Evolutionary conservation across 352 stramenopile genomes (phyloP).

Genomic region (Phytophthora cajani): DNA sequence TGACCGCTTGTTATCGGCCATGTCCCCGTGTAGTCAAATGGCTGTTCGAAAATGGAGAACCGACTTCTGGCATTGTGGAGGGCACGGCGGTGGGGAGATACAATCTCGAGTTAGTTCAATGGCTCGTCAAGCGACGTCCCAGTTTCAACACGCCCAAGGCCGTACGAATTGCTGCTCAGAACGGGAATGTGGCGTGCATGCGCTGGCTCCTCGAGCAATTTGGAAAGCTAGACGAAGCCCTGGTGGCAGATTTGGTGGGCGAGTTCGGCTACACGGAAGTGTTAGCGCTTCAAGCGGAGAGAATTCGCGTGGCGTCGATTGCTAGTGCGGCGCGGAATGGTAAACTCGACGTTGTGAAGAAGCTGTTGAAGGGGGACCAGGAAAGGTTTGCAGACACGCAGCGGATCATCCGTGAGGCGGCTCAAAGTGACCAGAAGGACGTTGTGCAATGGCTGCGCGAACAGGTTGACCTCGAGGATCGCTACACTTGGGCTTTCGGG

Average conservation of each 20-base stretch:
- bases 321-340: background rate
- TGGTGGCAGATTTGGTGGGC: background rate
- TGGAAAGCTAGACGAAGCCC: background rate
- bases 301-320: background rate
- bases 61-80: background rate
- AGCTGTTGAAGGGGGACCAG: no score
- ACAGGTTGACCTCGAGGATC: no score
- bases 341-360: background rate
- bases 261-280: constrained; percentile 1
- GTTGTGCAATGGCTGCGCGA: no score
- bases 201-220: constrained; percentile 1
- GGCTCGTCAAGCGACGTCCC: background rate
- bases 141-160: background rate
- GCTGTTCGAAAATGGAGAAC: background rate
- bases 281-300: background rate
- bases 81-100: background rate
- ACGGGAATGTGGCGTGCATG: background rate
- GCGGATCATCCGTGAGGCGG: no score
- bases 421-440: no score
- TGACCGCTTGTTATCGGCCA: background rate
- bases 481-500: background rate
- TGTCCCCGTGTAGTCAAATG: background rate
- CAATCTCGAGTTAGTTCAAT: constrained; percentile 2
- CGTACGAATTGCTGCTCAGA: background rate
- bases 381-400: no score